These are phyloP conservation scores for Corchorus olitorius DNA, from an alignment of 345 rosid species.

Conservation along the genomic window DNA sequence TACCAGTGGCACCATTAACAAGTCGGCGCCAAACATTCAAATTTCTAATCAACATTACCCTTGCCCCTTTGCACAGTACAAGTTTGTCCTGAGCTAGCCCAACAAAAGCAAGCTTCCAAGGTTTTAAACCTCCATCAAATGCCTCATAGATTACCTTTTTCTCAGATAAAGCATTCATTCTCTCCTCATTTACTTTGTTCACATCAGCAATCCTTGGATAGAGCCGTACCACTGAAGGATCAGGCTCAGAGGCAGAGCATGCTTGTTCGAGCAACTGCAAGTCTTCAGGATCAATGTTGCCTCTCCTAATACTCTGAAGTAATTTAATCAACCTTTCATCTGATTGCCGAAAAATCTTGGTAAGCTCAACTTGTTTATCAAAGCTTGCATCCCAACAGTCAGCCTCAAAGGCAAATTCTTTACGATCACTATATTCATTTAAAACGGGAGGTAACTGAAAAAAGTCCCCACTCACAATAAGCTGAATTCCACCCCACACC, in stretches of 20 bases:
- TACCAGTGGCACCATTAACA: slow-evolving; percentile 21
- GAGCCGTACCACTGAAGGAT: slow-evolving; percentile 16
- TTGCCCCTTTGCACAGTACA: slow-evolving; percentile 16
- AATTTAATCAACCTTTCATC: slow-evolving; percentile 31
- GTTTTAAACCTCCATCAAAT: not conserved
- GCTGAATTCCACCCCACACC: slow-evolving; percentile 47
- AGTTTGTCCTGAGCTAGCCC: slow-evolving; percentile 19
- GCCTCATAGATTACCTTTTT: slow-evolving; percentile 4
- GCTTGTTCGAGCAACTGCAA: slow-evolving; percentile 8
- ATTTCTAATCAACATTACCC: slow-evolving; percentile 21
- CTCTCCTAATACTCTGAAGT: slow-evolving; percentile 27
- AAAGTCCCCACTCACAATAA: slow-evolving; percentile 41
- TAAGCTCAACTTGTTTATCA: slow-evolving; percentile 33
- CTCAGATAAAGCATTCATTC: slow-evolving; percentile 16
- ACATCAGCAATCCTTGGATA: slow-evolving; percentile 23
- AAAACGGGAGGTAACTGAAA: slow-evolving; percentile 32
- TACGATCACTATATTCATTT: not conserved
- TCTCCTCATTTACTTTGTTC: slow-evolving; percentile 12
- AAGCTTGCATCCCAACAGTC: slow-evolving; percentile 43
- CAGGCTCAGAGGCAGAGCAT: slow-evolving; percentile 2
- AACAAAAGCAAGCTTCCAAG: slow-evolving; percentile 11
- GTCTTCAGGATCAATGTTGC: slow-evolving; percentile 7
- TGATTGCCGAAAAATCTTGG: slow-evolving; percentile 38
- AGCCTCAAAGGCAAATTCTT: slow-evolving; percentile 43
- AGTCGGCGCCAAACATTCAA: slow-evolving; percentile 11